phyloP scores from a whole-genome alignment of 345 rosid species.

The Draba incana region DNA sequence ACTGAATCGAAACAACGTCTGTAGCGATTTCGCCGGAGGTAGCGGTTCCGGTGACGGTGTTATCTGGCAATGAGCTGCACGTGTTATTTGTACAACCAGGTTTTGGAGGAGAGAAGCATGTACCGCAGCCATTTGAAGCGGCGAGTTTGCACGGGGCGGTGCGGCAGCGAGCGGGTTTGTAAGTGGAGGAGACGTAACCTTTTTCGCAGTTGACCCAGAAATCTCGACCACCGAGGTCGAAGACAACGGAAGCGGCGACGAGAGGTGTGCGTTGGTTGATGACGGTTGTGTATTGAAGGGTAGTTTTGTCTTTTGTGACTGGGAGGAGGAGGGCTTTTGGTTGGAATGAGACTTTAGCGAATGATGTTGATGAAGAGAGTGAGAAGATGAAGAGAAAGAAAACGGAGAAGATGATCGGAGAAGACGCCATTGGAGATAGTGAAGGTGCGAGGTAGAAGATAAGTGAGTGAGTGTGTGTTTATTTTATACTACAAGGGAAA shows the following conservation, averaged over 20 bases:
- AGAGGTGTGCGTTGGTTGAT: conserved; percentile 64
- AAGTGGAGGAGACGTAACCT: conserved; percentile 62
- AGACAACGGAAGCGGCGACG: conserved; percentile 47
- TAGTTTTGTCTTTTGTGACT: conserved; percentile 58
- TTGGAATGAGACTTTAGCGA: conserved; percentile 43
- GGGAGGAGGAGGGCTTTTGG: conserved; percentile 68
- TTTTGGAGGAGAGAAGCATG: conserved; percentile 50
- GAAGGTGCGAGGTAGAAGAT: background rate
- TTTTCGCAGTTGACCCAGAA: conserved; percentile 68
- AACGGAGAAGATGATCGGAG: background rate
- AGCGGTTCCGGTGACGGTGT: conserved; percentile 49
- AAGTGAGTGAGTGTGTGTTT: too few relatives aligned
- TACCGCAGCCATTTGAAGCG: conserved; percentile 49
- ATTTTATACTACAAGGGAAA: too few relatives aligned
- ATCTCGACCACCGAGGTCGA: conserved; percentile 68
- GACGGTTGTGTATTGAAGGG: conserved; percentile 63
- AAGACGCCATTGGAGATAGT: conserved; percentile 28
- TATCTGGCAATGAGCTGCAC: conserved; percentile 52
- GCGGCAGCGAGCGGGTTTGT: conserved; percentile 50
- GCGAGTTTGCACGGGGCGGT: conserved; percentile 68
- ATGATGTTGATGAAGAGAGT: conserved; percentile 16
- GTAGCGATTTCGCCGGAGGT: conserved; percentile 57
- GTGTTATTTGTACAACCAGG: conserved; percentile 82
- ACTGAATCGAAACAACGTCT: conserved; percentile 61
- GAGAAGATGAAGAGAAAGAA: conserved; percentile 19